Percentiles rank a stretch among this genome's conserved stretches.
These are phyloP conservation scores for Nemania sp. DNA, from an alignment of 2,329 filamentous ascomycete genomes.

Conservation along the genomic window DNA sequence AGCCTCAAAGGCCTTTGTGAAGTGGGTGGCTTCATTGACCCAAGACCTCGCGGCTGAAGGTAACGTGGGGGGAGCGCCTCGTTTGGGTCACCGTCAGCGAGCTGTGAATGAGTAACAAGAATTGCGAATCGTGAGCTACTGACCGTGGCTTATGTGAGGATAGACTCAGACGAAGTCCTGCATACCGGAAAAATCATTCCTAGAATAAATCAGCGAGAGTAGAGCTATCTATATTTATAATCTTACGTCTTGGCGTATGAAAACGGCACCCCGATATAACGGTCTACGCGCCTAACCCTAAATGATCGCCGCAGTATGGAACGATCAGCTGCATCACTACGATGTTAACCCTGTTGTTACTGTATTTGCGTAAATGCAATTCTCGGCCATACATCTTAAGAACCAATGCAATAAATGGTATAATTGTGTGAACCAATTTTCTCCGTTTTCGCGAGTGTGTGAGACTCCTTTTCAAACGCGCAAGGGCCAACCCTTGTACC, in stretches of 20 bases:
- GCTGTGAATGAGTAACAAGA: neutral
- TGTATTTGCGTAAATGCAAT: no score
- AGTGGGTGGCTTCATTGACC: neutral
- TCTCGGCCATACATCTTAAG: no score
- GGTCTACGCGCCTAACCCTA: no score
- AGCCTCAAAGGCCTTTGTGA: neutral
- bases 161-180: neutral
- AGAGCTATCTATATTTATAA: no score
- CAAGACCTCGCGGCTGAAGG: conserved; percentile 4
- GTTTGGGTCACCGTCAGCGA: neutral
- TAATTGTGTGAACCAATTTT: neutral
- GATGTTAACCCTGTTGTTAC: no score
- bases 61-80: neutral
- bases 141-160: neutral
- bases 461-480: neutral
- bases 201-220: no score
- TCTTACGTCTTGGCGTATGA: no score
- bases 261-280: no score
- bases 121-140: neutral
- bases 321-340: no score
- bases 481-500: conserved; percentile 9
- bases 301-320: no score
- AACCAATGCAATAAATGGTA: neutral
- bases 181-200: no score
- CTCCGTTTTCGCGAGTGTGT: conserved; percentile 13